Conservation (phyloP, 1,139 yeast genomes). For the Kurtzmaniella quercitrusa region DNA sequence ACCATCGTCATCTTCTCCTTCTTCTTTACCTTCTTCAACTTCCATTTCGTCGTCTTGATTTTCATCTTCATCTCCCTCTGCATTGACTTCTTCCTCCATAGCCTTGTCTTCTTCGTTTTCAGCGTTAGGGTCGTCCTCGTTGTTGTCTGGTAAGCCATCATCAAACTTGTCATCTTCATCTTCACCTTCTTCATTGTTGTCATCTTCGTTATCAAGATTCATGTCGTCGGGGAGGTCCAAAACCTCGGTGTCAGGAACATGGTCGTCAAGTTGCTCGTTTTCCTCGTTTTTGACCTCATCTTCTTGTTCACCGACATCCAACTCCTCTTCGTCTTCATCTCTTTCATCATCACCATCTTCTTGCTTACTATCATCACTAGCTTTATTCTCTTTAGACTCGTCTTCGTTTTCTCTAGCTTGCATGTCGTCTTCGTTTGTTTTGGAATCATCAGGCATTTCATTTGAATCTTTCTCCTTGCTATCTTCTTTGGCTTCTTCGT, state of each 20-base stretch:
- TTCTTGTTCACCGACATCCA: conserved; percentile 74
- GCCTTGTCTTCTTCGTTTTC: conserved; percentile 15
- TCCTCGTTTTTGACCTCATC: conserved; percentile 74
- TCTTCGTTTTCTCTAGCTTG: conserved; percentile 58
- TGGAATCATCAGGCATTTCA: conserved; percentile 53
- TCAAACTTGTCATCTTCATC: conserved; percentile 24
- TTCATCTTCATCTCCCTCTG: conserved; percentile 15
- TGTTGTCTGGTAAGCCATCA: conserved; percentile 25
- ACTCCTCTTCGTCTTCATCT: conserved; percentile 48
- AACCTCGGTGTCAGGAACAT: conserved; percentile 77
- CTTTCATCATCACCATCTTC: conserved; percentile 27
- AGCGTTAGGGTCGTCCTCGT: conserved; percentile 16
- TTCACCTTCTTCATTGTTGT: conserved; percentile 45
- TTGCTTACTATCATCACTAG: conserved; percentile 21
- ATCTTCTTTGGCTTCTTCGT: conserved; percentile 78
- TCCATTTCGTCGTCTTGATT: conserved; percentile 13
- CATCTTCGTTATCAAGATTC: conserved; percentile 68
- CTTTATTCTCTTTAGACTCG: conserved; percentile 34
- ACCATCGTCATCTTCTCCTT: conserved; percentile 17
- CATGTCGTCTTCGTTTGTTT: conserved; percentile 53
- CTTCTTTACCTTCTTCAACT: conserved; percentile 16
- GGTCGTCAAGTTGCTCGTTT: conserved; percentile 62
- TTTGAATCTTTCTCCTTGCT: conserved; percentile 72
- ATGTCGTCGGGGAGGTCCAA: conserved; percentile 85
- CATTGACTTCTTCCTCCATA: conserved; percentile 17